Conservation (phyloP, 208 protist species). For the Leishmania guyanensis region DNA sequence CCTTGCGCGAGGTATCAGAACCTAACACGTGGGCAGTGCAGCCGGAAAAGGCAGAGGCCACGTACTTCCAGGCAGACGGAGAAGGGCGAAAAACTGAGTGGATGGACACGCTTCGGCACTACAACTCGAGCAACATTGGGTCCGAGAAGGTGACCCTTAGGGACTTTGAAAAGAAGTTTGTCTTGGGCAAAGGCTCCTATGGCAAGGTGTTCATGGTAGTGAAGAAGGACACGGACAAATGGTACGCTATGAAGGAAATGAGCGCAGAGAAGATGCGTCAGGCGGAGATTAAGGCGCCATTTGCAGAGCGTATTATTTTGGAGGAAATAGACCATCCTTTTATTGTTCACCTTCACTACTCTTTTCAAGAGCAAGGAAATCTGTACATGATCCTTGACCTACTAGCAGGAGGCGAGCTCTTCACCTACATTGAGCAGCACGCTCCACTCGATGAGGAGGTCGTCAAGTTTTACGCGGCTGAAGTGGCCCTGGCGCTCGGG, state of each 20-base stretch:
- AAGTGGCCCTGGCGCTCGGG: conserved; percentile 89
- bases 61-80: conserved; percentile 41
- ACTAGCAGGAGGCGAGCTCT: conserved; percentile 91
- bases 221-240: conserved; percentile 82
- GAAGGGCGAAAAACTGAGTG: conserved; percentile 46
- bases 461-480: conserved; percentile 92
- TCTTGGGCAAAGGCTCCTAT: conserved; percentile 93
- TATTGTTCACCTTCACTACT: conserved; percentile 95
- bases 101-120: conserved; percentile 38
- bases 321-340: conserved; percentile 93
- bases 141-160: conserved; percentile 70
- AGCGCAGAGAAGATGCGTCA: conserved; percentile 70
- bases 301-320: conserved; percentile 92
- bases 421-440: conserved; percentile 75
- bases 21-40: conserved; percentile 33
- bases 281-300: conserved; percentile 35
- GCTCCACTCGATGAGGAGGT: conserved; percentile 68
- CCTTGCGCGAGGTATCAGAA: conserved; percentile 29
- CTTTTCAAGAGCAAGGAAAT: conserved; percentile 93
- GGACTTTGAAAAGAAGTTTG: conserved; percentile 88
- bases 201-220: conserved; percentile 91
- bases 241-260: conserved; percentile 95
- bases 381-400: conserved; percentile 95
- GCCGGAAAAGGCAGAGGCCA: conserved; percentile 22
- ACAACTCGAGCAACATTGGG: conserved; percentile 34